Conservation (phyloP, 768 basidiomycete genomes). For the Rossbeevera mucosa region DNA sequence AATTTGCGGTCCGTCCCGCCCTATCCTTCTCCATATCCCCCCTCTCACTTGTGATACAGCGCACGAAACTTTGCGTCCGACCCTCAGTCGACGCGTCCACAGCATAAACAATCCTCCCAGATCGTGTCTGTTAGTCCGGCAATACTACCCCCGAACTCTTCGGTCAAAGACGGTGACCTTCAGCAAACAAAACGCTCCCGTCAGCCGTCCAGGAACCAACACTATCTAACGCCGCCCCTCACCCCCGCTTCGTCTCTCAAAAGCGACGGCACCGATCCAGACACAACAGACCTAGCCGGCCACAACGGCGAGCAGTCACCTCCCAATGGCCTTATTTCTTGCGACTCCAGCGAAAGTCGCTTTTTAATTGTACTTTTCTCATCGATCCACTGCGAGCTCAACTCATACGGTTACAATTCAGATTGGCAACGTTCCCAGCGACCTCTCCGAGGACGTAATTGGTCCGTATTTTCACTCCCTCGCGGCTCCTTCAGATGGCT, state of each 20-base stretch:
- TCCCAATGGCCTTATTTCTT: constrained; percentile 6
- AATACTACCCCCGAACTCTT: constrained; percentile 6
- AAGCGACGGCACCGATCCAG: constrained; percentile 34
- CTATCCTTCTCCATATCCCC: neutral
- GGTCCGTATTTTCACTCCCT: constrained; percentile 29
- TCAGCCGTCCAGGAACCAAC: constrained; percentile 27
- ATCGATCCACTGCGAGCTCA: neutral
- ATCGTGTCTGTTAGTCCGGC: constrained; percentile 11
- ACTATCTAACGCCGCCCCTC: constrained; percentile 62
- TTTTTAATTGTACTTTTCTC: constrained; percentile 29
- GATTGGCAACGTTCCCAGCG: constrained; percentile 38
- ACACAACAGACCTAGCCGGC: constrained; percentile 27
- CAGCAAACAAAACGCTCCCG: constrained; percentile 14
- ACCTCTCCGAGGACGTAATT: constrained; percentile 29
- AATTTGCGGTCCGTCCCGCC: constrained; percentile 52
- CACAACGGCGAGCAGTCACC: constrained; percentile 21
- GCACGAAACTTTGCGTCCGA: constrained; percentile 22
- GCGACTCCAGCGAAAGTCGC: constrained; percentile 25
- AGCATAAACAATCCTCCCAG: constrained; percentile 20
- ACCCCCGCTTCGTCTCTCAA: constrained; percentile 60
- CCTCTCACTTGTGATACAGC: constrained; percentile 19
- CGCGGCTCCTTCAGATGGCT: constrained; percentile 14
- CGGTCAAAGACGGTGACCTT: constrained; percentile 18
- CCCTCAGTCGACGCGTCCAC: constrained; percentile 29
- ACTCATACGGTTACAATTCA: constrained; percentile 23